phyloP scores from a whole-genome alignment of 371 early-diverging fungal genomes.

The Choanephora cucurbitarum region DNA sequence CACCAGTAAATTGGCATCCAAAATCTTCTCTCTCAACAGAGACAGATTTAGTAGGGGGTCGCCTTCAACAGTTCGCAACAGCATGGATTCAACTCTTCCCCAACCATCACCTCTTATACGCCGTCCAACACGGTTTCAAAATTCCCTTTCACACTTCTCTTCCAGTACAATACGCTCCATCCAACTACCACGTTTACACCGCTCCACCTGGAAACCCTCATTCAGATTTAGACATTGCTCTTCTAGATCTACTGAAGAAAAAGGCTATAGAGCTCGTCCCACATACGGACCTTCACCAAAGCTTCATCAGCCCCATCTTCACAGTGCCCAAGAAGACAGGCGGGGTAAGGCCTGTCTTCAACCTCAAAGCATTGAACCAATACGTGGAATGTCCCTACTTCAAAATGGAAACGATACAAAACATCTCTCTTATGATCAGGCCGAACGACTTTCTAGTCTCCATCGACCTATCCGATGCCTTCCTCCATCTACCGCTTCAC shows the following conservation, averaged over 20 bases:
- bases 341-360: constrained; percentile 28
- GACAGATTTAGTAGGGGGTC: too few relatives aligned
- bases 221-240: constrained; percentile 20
- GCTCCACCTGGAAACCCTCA: too few relatives aligned
- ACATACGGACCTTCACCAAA: constrained; percentile 3
- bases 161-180: too few relatives aligned
- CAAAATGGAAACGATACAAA: constrained; percentile 35
- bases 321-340: constrained; percentile 28
- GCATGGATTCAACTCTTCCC: too few relatives aligned
- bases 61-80: too few relatives aligned
- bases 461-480: constrained; percentile 37
- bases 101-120: too few relatives aligned
- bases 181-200: too few relatives aligned
- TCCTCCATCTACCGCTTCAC: constrained; percentile 27
- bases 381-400: constrained; percentile 16
- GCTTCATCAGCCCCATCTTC: constrained; percentile 25
- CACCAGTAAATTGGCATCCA: too few relatives aligned
- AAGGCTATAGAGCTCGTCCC: constrained; percentile 25
- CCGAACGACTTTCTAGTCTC: constrained; percentile 30
- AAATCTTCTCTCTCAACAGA: too few relatives aligned
- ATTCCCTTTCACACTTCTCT: too few relatives aligned
- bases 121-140: too few relatives aligned
- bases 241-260: constrained; percentile 26
- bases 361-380: constrained; percentile 26
- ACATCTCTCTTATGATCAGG: constrained; percentile 22